Percentiles rank a stretch among this genome's conserved stretches.
Conservation (phyloP, 257 asterid genomes). For the Solanum clarkiae region DNA sequence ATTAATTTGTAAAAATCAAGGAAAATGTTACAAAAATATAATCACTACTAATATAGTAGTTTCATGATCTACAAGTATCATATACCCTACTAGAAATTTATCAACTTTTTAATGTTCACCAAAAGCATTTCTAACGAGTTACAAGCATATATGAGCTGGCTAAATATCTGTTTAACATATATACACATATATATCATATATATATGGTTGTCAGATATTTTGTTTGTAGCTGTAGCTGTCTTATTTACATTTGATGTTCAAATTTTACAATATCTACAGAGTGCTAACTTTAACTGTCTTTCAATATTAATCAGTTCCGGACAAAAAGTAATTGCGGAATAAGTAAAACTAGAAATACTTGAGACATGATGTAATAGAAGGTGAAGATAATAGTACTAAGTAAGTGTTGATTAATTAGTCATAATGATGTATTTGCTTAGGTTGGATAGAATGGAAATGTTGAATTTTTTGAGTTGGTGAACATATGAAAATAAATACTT, state of each 20-base stretch:
- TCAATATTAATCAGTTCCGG: too few relatives aligned
- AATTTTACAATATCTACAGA: too few relatives aligned
- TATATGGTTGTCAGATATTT: too few relatives aligned
- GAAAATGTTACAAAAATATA: not conserved
- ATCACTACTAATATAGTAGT: not conserved
- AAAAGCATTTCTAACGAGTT: too few relatives aligned
- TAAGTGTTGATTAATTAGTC: not conserved
- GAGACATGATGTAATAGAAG: not conserved
- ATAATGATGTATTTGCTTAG: constrained; percentile 21
- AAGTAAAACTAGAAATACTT: not conserved
- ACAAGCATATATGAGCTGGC: too few relatives aligned
- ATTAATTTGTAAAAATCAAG: not conserved
- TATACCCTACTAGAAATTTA: not conserved
- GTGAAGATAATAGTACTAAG: not conserved
- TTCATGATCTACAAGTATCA: not conserved
- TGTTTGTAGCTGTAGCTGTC: too few relatives aligned
- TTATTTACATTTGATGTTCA: too few relatives aligned
- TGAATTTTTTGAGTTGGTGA: constrained; percentile 1
- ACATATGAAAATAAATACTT: not conserved
- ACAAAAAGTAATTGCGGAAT: too few relatives aligned
- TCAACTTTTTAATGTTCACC: not conserved
- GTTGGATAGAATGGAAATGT: not conserved
- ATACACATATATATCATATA: too few relatives aligned
- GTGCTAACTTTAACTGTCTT: too few relatives aligned
- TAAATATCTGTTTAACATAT: too few relatives aligned